These are phyloP conservation scores for Hypoxylon perforatum DNA, from an alignment of 495 filamentous ascomycete species.

Conservation along the genomic window DNA sequence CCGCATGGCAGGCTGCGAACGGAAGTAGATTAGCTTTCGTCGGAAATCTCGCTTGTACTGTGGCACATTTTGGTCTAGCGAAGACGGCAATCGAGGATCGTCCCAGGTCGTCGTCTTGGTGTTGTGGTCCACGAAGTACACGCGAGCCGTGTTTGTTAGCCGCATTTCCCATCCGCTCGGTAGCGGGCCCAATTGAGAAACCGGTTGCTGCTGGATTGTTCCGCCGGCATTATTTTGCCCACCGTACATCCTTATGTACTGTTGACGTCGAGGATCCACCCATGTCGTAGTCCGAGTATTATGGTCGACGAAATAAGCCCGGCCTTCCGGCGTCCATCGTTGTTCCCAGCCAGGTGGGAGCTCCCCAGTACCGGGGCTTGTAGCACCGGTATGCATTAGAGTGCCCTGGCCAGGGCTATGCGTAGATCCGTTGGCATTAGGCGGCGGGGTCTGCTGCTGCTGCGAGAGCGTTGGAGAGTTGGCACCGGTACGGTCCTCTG, in stretches of 20 bases:
- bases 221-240: constrained; percentile 79
- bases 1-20: constrained; percentile 94
- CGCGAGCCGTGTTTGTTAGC: constrained; percentile 94
- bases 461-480: constrained; percentile 86
- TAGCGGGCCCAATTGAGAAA: constrained; percentile 95
- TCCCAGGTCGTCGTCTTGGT: constrained; percentile 99
- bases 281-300: constrained; percentile 98
- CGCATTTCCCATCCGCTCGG: constrained; percentile 99
- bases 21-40: constrained; percentile 98
- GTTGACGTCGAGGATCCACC: constrained; percentile 98
- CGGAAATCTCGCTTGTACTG: constrained; percentile 99
- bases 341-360: constrained; percentile 97
- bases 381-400: constrained; percentile 95
- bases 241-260: constrained; percentile 98
- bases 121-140: constrained; percentile 99
- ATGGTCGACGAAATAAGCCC: constrained; percentile 98
- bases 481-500: constrained; percentile 93
- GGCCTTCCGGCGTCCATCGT: constrained; percentile 91
- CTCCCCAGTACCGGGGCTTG: constrained; percentile 93
- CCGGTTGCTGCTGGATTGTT: constrained; percentile 96
- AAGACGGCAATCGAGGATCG: constrained; percentile 93
- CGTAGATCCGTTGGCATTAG: constrained; percentile 58
- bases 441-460: constrained; percentile 61
- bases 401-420: constrained; percentile 69
- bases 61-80: constrained; percentile 96